phyloP scores from a whole-genome alignment of 805 yeast species.

The Metschnikowia santaceciliae region DNA sequence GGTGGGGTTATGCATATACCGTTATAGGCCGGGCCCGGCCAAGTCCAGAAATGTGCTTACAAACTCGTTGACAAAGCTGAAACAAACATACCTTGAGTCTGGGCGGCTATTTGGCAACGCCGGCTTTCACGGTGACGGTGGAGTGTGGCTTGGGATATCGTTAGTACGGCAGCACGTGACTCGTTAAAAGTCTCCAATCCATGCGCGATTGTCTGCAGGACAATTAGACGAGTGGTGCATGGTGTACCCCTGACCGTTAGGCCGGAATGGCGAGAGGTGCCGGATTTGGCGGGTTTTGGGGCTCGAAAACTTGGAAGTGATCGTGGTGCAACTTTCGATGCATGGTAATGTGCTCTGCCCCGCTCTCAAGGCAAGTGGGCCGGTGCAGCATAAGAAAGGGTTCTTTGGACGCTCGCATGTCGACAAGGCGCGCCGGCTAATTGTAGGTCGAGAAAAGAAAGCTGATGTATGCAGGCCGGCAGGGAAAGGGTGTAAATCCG shows the following conservation, averaged over 20 bases:
- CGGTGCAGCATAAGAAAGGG: neutral
- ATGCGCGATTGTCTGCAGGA: neutral
- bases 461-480: neutral
- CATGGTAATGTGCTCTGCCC: too few species aligned
- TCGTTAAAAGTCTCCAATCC: neutral
- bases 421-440: conserved; percentile 4
- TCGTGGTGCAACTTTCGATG: too few species aligned
- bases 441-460: conserved; percentile 1
- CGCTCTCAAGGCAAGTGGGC: neutral
- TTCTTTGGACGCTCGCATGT: neutral
- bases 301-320: too few species aligned
- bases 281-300: too few species aligned
- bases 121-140: too few species aligned
- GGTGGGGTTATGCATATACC: neutral
- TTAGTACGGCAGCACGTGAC: neutral
- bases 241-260: neutral
- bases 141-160: neutral
- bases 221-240: conserved; percentile 2
- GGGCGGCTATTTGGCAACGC: too few species aligned
- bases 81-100: too few species aligned
- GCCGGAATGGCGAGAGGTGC: neutral
- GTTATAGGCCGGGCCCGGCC: too few species aligned
- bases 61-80: too few species aligned
- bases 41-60: too few species aligned
- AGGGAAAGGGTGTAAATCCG: neutral